Percentiles rank a stretch among this genome's conserved stretches.
phyloP scores from a whole-genome alignment of 805 yeast genomes.

The Zygotorulaspora chibaensis region DNA sequence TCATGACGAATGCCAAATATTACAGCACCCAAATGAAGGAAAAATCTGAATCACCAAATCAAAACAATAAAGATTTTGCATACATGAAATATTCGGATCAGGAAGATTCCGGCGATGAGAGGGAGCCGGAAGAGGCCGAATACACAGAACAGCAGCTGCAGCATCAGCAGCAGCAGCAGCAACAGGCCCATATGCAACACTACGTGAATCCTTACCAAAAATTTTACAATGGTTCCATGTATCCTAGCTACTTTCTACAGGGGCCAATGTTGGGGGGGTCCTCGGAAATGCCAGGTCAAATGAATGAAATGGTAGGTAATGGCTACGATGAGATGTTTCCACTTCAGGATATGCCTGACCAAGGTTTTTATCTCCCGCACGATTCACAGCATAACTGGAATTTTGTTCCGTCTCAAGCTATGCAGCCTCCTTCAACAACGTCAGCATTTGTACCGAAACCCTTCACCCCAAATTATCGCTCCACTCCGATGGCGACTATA shows the following conservation, averaged over 20 bases:
- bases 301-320: constrained; percentile 8
- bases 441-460: constrained; percentile 16
- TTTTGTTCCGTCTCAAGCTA: constrained; percentile 20
- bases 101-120: constrained; percentile 3
- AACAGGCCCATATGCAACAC: constrained; percentile 5
- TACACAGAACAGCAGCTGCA: constrained; percentile 6
- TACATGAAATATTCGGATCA: constrained; percentile 10
- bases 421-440: constrained; percentile 20
- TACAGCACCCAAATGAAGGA: constrained; percentile 17
- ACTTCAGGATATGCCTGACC: constrained; percentile 16
- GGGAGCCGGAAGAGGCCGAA: constrained; percentile 5
- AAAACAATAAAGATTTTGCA: constrained; percentile 5
- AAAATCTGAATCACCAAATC: constrained; percentile 10
- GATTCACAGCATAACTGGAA: constrained; percentile 16
- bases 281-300: constrained; percentile 4
- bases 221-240: constrained; percentile 7
- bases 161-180: constrained; percentile 8
- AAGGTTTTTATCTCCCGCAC: constrained; percentile 14
- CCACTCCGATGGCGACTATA: constrained; percentile 19
- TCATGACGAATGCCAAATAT: constrained; percentile 26
- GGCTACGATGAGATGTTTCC: constrained; percentile 19
- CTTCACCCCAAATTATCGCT: constrained; percentile 19
- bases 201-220: constrained; percentile 13
- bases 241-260: constrained; percentile 11
- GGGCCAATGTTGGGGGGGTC: constrained; percentile 4